Base-by-base conservation (phyloP, 2,329 filamentous ascomycete genomes). In the Lachnellula willkommii region DNA sequence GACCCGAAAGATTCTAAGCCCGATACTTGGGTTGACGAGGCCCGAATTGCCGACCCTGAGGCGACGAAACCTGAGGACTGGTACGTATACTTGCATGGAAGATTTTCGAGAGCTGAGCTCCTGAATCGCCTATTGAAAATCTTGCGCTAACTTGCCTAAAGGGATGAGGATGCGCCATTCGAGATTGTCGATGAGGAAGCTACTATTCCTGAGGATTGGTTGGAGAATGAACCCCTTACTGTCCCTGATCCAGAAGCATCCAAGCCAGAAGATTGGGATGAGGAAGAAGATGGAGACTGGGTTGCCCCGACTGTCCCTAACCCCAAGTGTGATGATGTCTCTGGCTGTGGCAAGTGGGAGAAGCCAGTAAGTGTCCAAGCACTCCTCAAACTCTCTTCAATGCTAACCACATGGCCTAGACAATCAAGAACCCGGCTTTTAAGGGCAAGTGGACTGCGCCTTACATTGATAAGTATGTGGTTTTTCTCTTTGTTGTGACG, bases 281-380 rank as follows among this genome's bases (percentile, higher is more conserved):
- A 99, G 58, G 94, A 99, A 79, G 94, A 99, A 79, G 94, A 99
- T 74, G 94, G 94, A 74, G 94, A 99, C 79, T 99, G 92, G 91
- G 75, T 95, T 65, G 78, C 59, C 52, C 94, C 93, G 56, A 91
- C 86, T 54, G 84, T 99, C 54, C 83, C 90, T 72, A 97, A 99
- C 85, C 89, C 93, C 75, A 96, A 96, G 84, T 97, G 94, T 72
- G 84, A 86, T 63, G 93, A 97, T 57, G 89, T 79, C 64, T 92
- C 93, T 77, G 94, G 94, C 70, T 97, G 94, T 74, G 94, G 94
- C 69, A 84, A 88, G 69, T 99, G 94, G 94, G 81, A 86, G 68
- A 84, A 89, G 77, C 94, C 94, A 24, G 56, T 50, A 46, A 50
- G 47, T 50, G 20, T 7, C 28, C 15, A 20, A 24, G 17, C n/a